Base-by-base conservation (phyloP, 805 yeast genomes). In the Myxozyma monticola region DNA sequence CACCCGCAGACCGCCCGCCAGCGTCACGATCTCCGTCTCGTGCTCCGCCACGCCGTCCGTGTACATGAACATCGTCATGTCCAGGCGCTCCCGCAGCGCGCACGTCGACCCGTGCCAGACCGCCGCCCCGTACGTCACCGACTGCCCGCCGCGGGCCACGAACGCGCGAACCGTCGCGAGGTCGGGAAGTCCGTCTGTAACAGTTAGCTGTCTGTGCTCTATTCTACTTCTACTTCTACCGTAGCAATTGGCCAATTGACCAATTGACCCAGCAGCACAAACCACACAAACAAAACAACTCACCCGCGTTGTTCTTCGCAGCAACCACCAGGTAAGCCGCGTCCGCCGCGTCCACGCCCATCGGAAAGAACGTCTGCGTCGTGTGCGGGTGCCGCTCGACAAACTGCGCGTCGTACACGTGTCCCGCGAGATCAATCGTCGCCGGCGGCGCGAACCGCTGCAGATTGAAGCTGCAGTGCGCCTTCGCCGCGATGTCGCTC, bases 301-400 rank as follows among this genome's bases (percentile, higher is more conserved):
- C 52, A 49, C 49, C 24, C 64, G 57, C 56, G 75, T 48, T 78
- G 4, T 76, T 71, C 35, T 72, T 71, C 0, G 96, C 95, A 42
- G 87, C 93, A 39, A 90, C 86, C 6, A 90, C 95, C 57, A 91
- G 67, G 61, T 81, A 90, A 0, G 88, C 84, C 5, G 67, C 62
- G 37, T 73, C 71, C 1, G 66, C 59, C n/a, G 71, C 67, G 35
- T 66, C 61, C 57, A 81, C 71, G 3, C 96, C 96, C 86, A 91
- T 77, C 7, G 98, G 97, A n/a, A 87, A 62, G 65, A 90, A 90
- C 0, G 96, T 85, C 67, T 91, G 98, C 0, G 96, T 83, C 14
- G 90, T 77, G 63, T 68, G 84, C 6, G 97, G 97, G 66, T 90
- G 98, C 67, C 96, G 77, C 65, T 90, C 98, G 26, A 90, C 73